A percentile compares a stretch with the other conserved stretches of the same genome.
phyloP scores from a whole-genome alignment of 768 basidiomycete genomes.

The Hygrophorus pudorinus region DNA sequence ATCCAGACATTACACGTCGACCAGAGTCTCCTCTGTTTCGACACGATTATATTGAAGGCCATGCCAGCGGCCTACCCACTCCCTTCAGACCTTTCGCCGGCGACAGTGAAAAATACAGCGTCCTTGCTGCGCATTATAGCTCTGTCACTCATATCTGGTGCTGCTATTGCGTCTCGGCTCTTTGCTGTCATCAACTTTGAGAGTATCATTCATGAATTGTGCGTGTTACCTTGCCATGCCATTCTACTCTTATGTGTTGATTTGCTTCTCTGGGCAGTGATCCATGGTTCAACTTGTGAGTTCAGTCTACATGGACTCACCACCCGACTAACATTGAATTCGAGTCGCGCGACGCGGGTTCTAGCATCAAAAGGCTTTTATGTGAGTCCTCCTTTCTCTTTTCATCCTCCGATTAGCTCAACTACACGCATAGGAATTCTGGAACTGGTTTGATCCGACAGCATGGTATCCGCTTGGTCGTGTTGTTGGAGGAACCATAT shows the following conservation, averaged over 20 bases:
- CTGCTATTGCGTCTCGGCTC: conserved; percentile 90
- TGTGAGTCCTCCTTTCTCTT: conserved; percentile 36
- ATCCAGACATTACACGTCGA: conserved; percentile 1
- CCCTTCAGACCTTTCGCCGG: conserved; percentile 57
- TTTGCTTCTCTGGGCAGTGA: conserved; percentile 43
- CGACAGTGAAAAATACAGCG: conserved; percentile 77
- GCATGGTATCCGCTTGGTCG: conserved; percentile 99
- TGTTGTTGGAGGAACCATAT: conserved; percentile 96
- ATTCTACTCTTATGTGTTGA: conserved; percentile 7
- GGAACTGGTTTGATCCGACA: conserved; percentile 99
- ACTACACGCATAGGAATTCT: conserved; percentile 68
- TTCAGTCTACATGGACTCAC: conserved; percentile 12
- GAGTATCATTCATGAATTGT: conserved; percentile 99
- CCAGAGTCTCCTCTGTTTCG: not conserved
- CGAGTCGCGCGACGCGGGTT: conserved; percentile 86
- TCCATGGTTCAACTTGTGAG: conserved; percentile 99
- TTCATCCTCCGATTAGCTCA: not conserved
- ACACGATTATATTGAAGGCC: conserved; percentile 25
- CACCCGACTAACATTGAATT: conserved; percentile 9
- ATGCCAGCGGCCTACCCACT: conserved; percentile 69
- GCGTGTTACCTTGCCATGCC: conserved; percentile 23
- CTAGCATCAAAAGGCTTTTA: conserved; percentile 92
- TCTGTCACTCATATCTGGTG: conserved; percentile 82
- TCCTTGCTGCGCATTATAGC: conserved; percentile 88
- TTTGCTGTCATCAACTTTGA: conserved; percentile 98